Base-by-base conservation (phyloP, 202 grass and related monocot genomes). In the Elaeis oleifera region DNA sequence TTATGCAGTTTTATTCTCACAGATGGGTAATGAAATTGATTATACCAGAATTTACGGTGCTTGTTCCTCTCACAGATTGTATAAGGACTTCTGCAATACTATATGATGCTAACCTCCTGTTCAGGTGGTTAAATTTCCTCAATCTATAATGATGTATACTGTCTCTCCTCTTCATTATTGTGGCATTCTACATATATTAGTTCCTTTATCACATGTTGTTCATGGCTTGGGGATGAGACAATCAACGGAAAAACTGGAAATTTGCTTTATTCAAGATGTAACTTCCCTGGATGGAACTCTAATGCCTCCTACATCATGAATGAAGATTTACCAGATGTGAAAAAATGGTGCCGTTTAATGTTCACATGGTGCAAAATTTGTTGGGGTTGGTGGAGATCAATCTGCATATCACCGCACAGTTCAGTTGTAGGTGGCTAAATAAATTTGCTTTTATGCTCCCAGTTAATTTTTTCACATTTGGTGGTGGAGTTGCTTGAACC, bases 311-410 rank as follows among this genome's bases (percentile, higher is more conserved):
- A 86, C 72, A 61, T 71, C 54, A 55, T 89, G 89, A 51, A 90
- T 71, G 6, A 92, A 97, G 71, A 75, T 97, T 61, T 97, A 88
- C 88, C 71, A 79, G 74, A 73, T 97, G 72, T 49, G 63, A 48
- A 97, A 97, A 68, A 84, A 59, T 72, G 92, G 92, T 21, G 52
- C 26, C 48, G 62, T 60, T 1, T 53, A 25, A 15, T 97, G n/a
- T n/a, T n/a, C n/a, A n/a, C n/a, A n/a, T n/a, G n/a, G n/a, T n/a
- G n/a, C n/a, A n/a, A n/a, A n/a, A n/a, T n/a, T n/a, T n/a, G n/a
- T n/a, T n/a, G n/a, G n/a, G n/a, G n/a, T n/a, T n/a, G n/a, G n/a
- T n/a, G n/a, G n/a, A n/a, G n/a, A 60, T 1, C 56, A 25, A 15
- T 97, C 64, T 26, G 25, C 25, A 23, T 11, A 21, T 16, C 64